Percentiles rank a stretch among this genome's conserved stretches.
These are phyloP conservation scores for Ustilago lituana DNA, from an alignment of 1,284 basidiomycete species.

Conservation along the genomic window DNA sequence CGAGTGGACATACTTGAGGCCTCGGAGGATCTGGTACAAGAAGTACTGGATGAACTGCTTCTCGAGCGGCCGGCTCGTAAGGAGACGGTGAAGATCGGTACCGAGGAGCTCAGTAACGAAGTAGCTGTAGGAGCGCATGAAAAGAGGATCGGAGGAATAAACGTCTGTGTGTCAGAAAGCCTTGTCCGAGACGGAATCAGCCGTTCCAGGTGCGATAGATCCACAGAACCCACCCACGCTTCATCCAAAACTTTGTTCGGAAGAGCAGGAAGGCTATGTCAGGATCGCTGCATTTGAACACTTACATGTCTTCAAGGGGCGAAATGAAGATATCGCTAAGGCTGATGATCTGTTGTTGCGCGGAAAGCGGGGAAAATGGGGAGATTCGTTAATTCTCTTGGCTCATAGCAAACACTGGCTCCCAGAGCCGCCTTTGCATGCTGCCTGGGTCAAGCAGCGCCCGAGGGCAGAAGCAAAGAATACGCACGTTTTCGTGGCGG, in stretches of 20 bases:
- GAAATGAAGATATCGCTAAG: slow-evolving; percentile 99
- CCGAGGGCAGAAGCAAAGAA: background rate
- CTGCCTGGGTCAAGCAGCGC: no score
- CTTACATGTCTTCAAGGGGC: slow-evolving; percentile 81
- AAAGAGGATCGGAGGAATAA: background rate
- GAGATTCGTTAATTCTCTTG: background rate
- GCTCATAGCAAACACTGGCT: no score
- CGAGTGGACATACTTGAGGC: slow-evolving; percentile 98
- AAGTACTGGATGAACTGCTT: slow-evolving; percentile 99
- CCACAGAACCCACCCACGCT: no score
- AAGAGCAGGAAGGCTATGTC: background rate
- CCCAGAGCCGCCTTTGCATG: no score
- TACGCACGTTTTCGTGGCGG: slow-evolving; percentile 84
- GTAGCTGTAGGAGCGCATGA: slow-evolving; percentile 74
- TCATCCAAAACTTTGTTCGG: background rate
- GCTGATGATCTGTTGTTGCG: slow-evolving; percentile 83
- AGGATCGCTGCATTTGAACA: slow-evolving; percentile 9
- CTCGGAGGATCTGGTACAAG: slow-evolving; percentile 97
- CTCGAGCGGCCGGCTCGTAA: slow-evolving; percentile 95
- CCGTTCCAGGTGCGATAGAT: no score
- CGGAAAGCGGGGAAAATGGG: background rate
- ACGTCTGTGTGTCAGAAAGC: background rate
- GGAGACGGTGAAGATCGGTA: slow-evolving; percentile 94
- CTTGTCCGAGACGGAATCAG: no score
- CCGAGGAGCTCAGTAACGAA: slow-evolving; percentile 99